A percentile compares a stretch with the other conserved stretches of the same genome.
These are phyloP conservation scores for Scutellaria barbata DNA, from an alignment of 257 asterid genomes.

Conservation along the genomic window DNA sequence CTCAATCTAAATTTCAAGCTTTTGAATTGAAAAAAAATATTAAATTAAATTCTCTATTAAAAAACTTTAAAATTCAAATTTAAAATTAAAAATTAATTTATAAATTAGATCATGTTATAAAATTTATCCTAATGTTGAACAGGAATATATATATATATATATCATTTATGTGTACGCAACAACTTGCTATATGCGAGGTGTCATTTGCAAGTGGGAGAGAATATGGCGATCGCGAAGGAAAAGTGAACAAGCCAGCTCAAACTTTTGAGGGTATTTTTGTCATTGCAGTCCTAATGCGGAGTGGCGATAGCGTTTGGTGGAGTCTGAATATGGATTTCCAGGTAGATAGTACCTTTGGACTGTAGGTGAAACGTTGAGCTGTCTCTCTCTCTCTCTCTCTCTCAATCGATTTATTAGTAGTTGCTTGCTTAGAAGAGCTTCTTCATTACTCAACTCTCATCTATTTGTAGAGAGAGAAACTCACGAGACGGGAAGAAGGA, in stretches of 20 bases:
- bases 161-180: not conserved
- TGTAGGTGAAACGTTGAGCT: slow-evolving; percentile 42
- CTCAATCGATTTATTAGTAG: slow-evolving; percentile 17
- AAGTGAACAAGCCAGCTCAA: not conserved
- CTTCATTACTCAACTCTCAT: slow-evolving; percentile 40
- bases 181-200: not conserved
- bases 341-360: slow-evolving; percentile 29
- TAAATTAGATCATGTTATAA: no score
- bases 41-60: no score
- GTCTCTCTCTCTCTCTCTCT: slow-evolving; percentile 30
- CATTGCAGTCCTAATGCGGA: not conserved
- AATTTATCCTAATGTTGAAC: no score
- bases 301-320: slow-evolving; percentile 30
- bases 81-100: no score
- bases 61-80: no score
- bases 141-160: no score
- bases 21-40: no score
- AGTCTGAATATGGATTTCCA: not conserved
- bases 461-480: slow-evolving; percentile 48
- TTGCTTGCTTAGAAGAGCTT: slow-evolving; percentile 27
- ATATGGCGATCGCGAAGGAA: not conserved
- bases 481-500: not conserved
- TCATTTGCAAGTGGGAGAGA: not conserved
- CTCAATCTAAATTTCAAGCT: no score
- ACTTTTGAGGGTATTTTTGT: slow-evolving; percentile 8